These are phyloP conservation scores for Marasmius sp. DNA, from an alignment of 1,284 basidiomycete species.

Conservation along the genomic window DNA sequence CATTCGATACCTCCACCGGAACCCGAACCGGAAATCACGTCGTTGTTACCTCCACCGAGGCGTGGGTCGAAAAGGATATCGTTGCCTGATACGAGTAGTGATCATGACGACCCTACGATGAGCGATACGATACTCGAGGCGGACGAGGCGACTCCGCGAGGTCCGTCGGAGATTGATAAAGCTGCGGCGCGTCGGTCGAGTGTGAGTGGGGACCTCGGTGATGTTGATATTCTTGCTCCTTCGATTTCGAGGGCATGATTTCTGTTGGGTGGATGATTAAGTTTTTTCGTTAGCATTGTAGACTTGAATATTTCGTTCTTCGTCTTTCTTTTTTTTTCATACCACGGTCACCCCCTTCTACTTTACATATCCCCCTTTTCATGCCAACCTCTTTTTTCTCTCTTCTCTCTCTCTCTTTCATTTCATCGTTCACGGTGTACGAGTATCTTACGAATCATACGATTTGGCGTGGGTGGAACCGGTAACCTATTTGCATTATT, in stretches of 20 bases:
- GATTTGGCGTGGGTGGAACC: background rate
- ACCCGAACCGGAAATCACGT: conserved; percentile 44
- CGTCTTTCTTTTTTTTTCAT: conserved; percentile 35
- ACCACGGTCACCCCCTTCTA: conserved; percentile 44
- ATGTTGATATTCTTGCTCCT: too few species aligned
- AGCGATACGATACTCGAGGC: too few species aligned
- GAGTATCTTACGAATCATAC: background rate
- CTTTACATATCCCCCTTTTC: conserved; percentile 37
- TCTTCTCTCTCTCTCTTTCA: too few species aligned
- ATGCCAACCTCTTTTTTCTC: background rate
- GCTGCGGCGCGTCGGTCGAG: background rate
- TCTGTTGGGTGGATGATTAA: too few species aligned
- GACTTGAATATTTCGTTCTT: too few species aligned
- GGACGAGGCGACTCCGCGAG: too few species aligned
- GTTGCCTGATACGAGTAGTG: conserved; percentile 2
- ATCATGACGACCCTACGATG: too few species aligned
- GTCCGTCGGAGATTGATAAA: background rate
- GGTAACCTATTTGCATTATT: background rate
- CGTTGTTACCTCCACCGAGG: conserved; percentile 61
- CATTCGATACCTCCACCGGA: conserved; percentile 34
- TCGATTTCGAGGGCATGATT: too few species aligned
- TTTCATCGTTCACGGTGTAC: too few species aligned
- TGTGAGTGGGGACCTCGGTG: background rate
- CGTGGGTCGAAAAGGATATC: conserved; percentile 39
- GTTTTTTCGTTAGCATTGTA: too few species aligned